These are phyloP conservation scores for Jatropha curcas DNA, from an alignment of 345 rosid species.

Conservation along the genomic window DNA sequence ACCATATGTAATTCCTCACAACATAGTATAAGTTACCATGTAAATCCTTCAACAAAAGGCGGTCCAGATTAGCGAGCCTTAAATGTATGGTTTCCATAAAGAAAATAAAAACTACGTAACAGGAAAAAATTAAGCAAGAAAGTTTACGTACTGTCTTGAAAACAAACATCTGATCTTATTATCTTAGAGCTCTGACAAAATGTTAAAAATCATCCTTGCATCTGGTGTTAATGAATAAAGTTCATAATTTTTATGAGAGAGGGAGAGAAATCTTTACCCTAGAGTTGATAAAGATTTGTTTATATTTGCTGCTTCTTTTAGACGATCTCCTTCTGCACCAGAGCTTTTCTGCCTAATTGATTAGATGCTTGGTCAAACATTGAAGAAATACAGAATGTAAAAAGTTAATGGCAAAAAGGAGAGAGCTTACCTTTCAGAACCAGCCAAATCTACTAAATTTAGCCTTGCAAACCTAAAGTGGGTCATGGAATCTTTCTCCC, in stretches of 20 bases:
- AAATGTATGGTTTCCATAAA: neutral
- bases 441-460: conserved; percentile 94
- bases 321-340: conserved; percentile 96
- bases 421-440: conserved; percentile 82
- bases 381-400: conserved; percentile 18
- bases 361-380: conserved; percentile 23
- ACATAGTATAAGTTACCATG: neutral
- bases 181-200: too few species aligned
- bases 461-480: conserved; percentile 86
- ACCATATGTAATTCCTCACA: neutral
- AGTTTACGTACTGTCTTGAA: too few species aligned
- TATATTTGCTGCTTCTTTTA: conserved; percentile 96
- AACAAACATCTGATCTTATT: too few species aligned
- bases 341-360: conserved; percentile 85
- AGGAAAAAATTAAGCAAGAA: too few species aligned
- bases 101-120: neutral
- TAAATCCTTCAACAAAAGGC: neutral
- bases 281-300: conserved; percentile 91
- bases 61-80: neutral
- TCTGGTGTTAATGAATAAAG: too few species aligned
- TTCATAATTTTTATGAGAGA: too few species aligned
- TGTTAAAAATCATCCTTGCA: too few species aligned
- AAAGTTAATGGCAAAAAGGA: conserved; percentile 6
- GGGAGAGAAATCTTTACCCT: too few species aligned
- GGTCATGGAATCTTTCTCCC: conserved; percentile 87